Evolutionary conservation across 2,329 filamentous ascomycete species (phyloP).

Genomic region (Paramyrothecium sp.): DNA sequence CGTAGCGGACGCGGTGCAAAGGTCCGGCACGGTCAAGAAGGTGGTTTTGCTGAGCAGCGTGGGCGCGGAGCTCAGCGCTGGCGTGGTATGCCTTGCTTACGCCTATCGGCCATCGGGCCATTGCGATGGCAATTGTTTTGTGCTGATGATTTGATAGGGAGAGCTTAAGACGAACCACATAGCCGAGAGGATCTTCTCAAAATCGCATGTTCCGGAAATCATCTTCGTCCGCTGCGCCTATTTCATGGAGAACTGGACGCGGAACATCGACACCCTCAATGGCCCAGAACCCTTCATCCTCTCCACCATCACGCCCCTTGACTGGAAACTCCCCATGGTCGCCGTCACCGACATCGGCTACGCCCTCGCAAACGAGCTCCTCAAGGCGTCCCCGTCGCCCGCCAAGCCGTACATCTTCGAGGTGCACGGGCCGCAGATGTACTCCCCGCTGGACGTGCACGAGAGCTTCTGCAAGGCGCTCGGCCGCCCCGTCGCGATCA

Average conservation of each 20-base stretch:
- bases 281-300: conserved; percentile 25
- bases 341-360: conserved; percentile 21
- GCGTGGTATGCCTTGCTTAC: conserved; percentile 21
- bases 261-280: conserved; percentile 21
- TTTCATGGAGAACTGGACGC: conserved; percentile 39
- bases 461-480: conserved; percentile 22
- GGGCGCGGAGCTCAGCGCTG: conserved; percentile 29
- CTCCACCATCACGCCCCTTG: conserved; percentile 30
- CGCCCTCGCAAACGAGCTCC: conserved; percentile 20
- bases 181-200: conserved; percentile 23
- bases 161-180: conserved; percentile 33
- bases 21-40: conserved; percentile 20
- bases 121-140: background rate
- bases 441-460: conserved; percentile 26
- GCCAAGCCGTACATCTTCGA: conserved; percentile 25
- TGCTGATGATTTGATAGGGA: conserved; percentile 20
- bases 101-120: background rate
- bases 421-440: conserved; percentile 25
- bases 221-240: conserved; percentile 30
- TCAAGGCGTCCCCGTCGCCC: conserved; percentile 13
- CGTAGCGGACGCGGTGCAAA: conserved; percentile 23
- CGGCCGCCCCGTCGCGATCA: conserved; percentile 21
- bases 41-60: conserved; percentile 28
- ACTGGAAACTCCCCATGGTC: conserved; percentile 29
- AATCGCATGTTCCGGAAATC: conserved; percentile 15